Base-by-base conservation (phyloP, 2,329 filamentous ascomycete genomes). In the Stagonosporopsis chrysanthemi region DNA sequence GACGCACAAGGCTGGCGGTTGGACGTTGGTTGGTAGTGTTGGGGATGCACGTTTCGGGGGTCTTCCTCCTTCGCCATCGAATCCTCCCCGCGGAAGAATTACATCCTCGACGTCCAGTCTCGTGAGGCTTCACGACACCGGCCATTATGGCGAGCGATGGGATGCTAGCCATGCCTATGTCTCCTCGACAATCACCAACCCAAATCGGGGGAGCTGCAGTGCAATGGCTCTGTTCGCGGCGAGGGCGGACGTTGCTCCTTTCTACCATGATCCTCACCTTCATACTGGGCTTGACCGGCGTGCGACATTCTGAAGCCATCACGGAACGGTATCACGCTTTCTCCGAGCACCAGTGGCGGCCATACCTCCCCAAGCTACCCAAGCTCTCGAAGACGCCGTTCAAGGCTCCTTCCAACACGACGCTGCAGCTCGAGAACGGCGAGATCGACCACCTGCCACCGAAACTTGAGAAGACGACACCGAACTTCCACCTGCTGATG, bases 401-500 rank as follows among this genome's bases (percentile, higher is more conserved):
- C 56, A 67, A 67, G 38, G 63, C 52, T 29, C 72, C 72, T 23
- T 76, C 74, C 22, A 72, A 75, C 29, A 69, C 65, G 4, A 75
- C 73, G 6, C 57, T 75, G 14, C 67, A 72, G 36, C 64, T 76
- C 33, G 74, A 76, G 59, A 73, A 70, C 39, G 72, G 70, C 40
- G 61, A 70, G 6, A 63, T 72, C 39, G 61, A 61, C 17, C 58
- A 65, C 36, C 59, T 74, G 2, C 72, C 74, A 6, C 45, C 62
- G 9, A 64, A 64, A 9, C 65, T 76, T 23, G 69, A 68, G 41
- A 76, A 76, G 56, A 60, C 61, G 17, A 74, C 70, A 35, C 71
- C 73, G 0, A 74, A 73, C 43, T 84, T 88, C 60, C 85, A 87
- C 68, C 79, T 88, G 35, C 69, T 87, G 26, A 77, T 87, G 44